phyloP scores from a whole-genome alignment of 163 green algal species.

The Scenedesmus sp. region DNA sequence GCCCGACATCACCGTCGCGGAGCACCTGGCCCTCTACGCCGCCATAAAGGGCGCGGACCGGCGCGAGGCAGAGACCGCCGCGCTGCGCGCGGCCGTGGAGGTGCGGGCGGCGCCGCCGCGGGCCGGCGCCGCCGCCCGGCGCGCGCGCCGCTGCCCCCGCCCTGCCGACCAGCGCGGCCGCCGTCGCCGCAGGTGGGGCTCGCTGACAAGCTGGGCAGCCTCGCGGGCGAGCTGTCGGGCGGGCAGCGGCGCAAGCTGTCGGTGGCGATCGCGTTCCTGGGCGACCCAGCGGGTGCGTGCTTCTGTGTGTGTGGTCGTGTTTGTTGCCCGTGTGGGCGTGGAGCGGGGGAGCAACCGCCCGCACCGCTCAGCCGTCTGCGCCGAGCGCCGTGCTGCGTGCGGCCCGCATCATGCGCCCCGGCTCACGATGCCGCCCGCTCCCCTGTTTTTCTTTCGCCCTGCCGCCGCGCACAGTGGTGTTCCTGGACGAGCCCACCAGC shows the following conservation, averaged over 20 bases:
- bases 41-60: conserved; percentile 80
- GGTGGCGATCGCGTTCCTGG: conserved; percentile 87
- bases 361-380: too few species aligned
- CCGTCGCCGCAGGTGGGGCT: conserved; percentile 73
- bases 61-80: neutral
- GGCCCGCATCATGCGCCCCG: too few species aligned
- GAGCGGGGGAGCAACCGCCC: too few species aligned
- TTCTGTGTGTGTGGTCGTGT: too few species aligned
- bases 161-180: too few species aligned
- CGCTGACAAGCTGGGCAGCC: conserved; percentile 67
- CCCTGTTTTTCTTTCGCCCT: neutral
- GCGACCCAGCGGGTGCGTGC: conserved; percentile 55
- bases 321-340: neutral
- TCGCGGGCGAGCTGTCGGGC: conserved; percentile 76
- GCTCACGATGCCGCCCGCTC: neutral
- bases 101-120: neutral
- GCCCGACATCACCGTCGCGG: conserved; percentile 80
- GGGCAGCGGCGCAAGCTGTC: conserved; percentile 84
- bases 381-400: neutral
- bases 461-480: conserved; percentile 60
- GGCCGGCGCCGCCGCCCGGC: too few species aligned
- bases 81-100: conserved; percentile 26
- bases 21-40: conserved; percentile 90
- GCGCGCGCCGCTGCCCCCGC: too few species aligned
- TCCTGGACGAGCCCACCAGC: conserved; percentile 84